These are phyloP conservation scores for Penicillium goetzii DNA, from an alignment of 495 filamentous ascomycete genomes.

Conservation along the genomic window DNA sequence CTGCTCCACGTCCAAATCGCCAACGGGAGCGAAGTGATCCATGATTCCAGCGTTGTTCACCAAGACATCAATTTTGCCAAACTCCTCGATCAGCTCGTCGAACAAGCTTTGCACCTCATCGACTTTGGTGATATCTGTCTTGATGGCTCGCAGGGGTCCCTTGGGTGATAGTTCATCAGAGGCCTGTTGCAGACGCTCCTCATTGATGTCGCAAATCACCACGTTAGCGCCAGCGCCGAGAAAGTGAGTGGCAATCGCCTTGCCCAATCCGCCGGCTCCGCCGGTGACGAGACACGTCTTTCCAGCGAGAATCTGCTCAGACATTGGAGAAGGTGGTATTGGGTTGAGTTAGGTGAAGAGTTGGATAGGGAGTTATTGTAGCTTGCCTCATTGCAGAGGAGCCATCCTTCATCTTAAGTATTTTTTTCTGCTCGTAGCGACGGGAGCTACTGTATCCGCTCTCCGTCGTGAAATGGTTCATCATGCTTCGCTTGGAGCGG, in stretches of 20 bases:
- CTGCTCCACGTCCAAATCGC: conserved; percentile 48
- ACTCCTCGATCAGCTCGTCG: conserved; percentile 33
- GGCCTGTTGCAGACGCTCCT: conserved; percentile 37
- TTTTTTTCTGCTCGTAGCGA: conserved; percentile 1
- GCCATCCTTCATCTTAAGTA: conserved; percentile 9
- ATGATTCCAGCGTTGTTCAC: conserved; percentile 57
- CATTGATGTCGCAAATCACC: conserved; percentile 49
- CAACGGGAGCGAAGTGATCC: conserved; percentile 60
- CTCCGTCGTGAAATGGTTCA: conserved; percentile 15
- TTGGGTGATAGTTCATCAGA: conserved; percentile 44
- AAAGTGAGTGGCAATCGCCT: conserved; percentile 44
- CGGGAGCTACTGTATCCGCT: conserved; percentile 17
- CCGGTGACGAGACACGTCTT: conserved; percentile 49
- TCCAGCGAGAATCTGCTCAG: conserved; percentile 33
- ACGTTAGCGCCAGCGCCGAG: conserved; percentile 45
- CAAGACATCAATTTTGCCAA: conserved; percentile 44
- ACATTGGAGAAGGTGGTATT: conserved; percentile 19
- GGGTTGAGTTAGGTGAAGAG: not conserved
- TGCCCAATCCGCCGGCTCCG: conserved; percentile 49
- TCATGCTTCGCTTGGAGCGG: conserved; percentile 10
- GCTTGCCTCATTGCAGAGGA: not conserved
- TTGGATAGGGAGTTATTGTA: not conserved
- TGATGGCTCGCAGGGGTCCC: conserved; percentile 40
- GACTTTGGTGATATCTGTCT: conserved; percentile 46
- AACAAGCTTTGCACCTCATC: conserved; percentile 43